Conservation (phyloP, 1,284 basidiomycete species). For the Cutaneotrichosporon sp. region DNA sequence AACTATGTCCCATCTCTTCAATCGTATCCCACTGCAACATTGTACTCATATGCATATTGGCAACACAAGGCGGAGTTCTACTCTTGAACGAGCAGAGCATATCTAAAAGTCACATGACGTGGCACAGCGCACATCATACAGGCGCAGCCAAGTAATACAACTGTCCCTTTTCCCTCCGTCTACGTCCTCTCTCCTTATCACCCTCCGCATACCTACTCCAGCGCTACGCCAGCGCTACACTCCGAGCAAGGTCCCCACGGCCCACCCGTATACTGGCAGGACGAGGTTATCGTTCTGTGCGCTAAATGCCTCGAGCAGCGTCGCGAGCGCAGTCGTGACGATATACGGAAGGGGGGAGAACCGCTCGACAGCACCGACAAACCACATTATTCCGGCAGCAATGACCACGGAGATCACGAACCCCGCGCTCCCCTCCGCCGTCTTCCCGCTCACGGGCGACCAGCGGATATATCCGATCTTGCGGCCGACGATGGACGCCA, state of each 20-base stretch:
- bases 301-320: conserved; percentile 76
- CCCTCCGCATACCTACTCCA: no score
- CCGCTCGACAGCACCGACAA: conserved; percentile 61
- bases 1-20: background rate
- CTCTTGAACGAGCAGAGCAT: no score
- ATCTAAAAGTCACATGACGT: no score
- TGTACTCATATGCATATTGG: background rate
- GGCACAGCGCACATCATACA: no score
- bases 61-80: no score
- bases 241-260: conserved; percentile 42
- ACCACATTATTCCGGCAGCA: conserved; percentile 65
- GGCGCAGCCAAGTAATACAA: no score
- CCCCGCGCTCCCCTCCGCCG: conserved; percentile 82
- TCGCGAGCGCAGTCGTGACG: conserved; percentile 57
- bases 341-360: conserved; percentile 55
- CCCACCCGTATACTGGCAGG: conserved; percentile 81
- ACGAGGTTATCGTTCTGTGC: conserved; percentile 94
- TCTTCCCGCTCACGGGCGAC: conserved; percentile 79
- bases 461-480: conserved; percentile 72
- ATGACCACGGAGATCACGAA: conserved; percentile 69
- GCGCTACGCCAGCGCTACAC: no score
- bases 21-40: background rate
- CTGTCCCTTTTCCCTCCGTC: no score
- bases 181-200: no score
- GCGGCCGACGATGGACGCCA: conserved; percentile 89